Percentiles rank a stretch among this genome's conserved stretches.
Evolutionary conservation across 2,329 filamentous ascomycete genomes (phyloP).

Genomic region (Penicillium psychrosexuale): DNA sequence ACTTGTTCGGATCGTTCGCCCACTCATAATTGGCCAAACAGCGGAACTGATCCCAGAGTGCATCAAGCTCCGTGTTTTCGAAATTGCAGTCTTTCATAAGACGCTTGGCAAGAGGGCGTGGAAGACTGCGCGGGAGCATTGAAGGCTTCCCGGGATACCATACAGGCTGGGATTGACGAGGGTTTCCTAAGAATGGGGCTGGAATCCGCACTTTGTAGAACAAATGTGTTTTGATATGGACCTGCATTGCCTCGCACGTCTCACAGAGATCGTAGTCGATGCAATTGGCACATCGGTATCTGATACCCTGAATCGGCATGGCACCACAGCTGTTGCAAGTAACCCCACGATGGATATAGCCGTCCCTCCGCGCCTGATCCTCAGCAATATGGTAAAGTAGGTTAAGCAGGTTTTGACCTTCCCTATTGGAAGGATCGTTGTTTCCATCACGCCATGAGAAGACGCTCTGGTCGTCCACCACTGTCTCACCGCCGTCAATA

Average conservation of each 20-base stretch:
- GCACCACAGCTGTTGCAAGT: slow-evolving; percentile 86
- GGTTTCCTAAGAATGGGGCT: slow-evolving; percentile 73
- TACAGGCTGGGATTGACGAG: slow-evolving; percentile 73
- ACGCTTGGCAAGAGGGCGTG: slow-evolving; percentile 63
- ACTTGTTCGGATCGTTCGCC: slow-evolving; percentile 72
- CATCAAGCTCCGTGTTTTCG: slow-evolving; percentile 84
- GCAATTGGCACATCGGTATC: slow-evolving; percentile 94
- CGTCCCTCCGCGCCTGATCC: slow-evolving; percentile 81
- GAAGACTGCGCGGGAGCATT: slow-evolving; percentile 65
- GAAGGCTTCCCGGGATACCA: slow-evolving; percentile 88
- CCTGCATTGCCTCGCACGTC: slow-evolving; percentile 69
- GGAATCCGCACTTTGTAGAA: slow-evolving; percentile 96
- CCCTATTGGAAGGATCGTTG: slow-evolving; percentile 41
- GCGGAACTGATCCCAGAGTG: slow-evolving; percentile 94
- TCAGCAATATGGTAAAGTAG: slow-evolving; percentile 90
- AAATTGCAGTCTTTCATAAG: slow-evolving; percentile 71
- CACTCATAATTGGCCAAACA: slow-evolving; percentile 87
- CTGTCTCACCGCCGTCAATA: slow-evolving; percentile 36
- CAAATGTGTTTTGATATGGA: slow-evolving; percentile 86
- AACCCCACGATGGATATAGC: slow-evolving; percentile 88
- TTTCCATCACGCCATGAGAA: slow-evolving; percentile 46
- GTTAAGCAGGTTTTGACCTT: slow-evolving; percentile 77
- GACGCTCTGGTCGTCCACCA: slow-evolving; percentile 43
- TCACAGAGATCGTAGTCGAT: slow-evolving; percentile 95
- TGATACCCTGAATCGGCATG: slow-evolving; percentile 83